These are phyloP conservation scores for Brassica hybrid DNA, from an alignment of 441 rosid genomes.

Conservation along the genomic window DNA sequence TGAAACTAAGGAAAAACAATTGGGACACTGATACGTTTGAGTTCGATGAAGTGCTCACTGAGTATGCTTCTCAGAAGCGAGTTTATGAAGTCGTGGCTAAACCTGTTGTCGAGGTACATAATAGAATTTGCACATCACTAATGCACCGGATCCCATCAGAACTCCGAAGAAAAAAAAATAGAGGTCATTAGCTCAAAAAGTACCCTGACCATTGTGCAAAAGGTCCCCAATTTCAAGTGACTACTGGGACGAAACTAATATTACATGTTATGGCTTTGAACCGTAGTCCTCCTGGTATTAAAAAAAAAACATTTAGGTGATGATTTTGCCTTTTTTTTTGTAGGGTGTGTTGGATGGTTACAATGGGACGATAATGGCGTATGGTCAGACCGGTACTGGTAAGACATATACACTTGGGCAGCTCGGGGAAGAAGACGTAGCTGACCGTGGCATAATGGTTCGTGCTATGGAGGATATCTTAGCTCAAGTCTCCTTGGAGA, in stretches of 20 bases:
- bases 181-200: no score
- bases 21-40: slow-evolving; percentile 97
- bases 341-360: slow-evolving; percentile 99
- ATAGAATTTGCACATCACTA: no score
- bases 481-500: slow-evolving; percentile 70
- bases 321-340: background rate
- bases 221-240: no score
- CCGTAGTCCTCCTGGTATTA: no score
- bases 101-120: slow-evolving; percentile 98
- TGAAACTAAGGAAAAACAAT: slow-evolving; percentile 94
- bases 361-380: slow-evolving; percentile 98
- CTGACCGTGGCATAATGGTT: slow-evolving; percentile 98
- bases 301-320: background rate
- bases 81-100: slow-evolving; percentile 98
- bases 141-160: no score
- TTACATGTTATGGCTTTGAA: no score
- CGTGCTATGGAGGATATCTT: slow-evolving; percentile 99
- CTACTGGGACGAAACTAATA: no score
- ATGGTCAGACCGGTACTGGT: slow-evolving; percentile 99
- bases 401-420: slow-evolving; percentile 97
- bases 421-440: slow-evolving; percentile 95
- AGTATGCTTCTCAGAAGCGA: slow-evolving; percentile 95
- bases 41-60: slow-evolving; percentile 97
- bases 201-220: no score
- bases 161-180: no score